A percentile compares a stretch with the other conserved stretches of the same genome.
Evolutionary conservation across 78 protist species (phyloP).

Genomic region (Cavenderia fasciculata): DNA sequence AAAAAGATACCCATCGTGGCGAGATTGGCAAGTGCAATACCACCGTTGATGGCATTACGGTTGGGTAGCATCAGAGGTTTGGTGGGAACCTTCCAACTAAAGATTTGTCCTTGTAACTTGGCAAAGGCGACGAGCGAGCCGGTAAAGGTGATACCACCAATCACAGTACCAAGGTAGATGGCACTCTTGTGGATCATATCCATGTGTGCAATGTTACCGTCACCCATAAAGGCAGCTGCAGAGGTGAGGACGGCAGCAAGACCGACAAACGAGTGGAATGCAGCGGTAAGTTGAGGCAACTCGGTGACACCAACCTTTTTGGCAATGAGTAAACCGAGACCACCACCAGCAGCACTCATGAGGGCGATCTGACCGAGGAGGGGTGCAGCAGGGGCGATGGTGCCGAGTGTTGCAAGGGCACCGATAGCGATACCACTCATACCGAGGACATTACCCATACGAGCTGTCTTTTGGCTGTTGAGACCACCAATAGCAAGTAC

Average conservation of each 20-base stretch:
- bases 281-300: conserved; percentile 89
- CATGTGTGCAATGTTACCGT: not conserved
- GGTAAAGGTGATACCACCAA: conserved; percentile 93
- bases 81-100: conserved; percentile 20
- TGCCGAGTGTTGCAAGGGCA: conserved; percentile 36
- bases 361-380: conserved; percentile 20
- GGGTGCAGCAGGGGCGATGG: not conserved
- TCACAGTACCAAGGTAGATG: conserved; percentile 85
- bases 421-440: conserved; percentile 80
- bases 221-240: conserved; percentile 1
- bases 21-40: conserved; percentile 40
- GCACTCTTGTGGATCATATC: conserved; percentile 48
- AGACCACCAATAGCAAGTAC: conserved; percentile 68
- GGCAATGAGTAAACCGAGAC: conserved; percentile 69
- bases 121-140: conserved; percentile 97
- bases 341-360: conserved; percentile 49
- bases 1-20: conserved; percentile 52
- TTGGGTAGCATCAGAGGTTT: conserved; percentile 82
- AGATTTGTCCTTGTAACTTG: conserved; percentile 91
- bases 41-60: conserved; percentile 69
- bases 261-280: conserved; percentile 91
- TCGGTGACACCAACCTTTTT: conserved; percentile 64
- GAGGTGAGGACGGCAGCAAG: conserved; percentile 83
- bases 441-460: conserved; percentile 76
- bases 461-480: conserved; percentile 25